Conservation (phyloP, 106 monocot species). For the Amphibolis antarctica region DNA sequence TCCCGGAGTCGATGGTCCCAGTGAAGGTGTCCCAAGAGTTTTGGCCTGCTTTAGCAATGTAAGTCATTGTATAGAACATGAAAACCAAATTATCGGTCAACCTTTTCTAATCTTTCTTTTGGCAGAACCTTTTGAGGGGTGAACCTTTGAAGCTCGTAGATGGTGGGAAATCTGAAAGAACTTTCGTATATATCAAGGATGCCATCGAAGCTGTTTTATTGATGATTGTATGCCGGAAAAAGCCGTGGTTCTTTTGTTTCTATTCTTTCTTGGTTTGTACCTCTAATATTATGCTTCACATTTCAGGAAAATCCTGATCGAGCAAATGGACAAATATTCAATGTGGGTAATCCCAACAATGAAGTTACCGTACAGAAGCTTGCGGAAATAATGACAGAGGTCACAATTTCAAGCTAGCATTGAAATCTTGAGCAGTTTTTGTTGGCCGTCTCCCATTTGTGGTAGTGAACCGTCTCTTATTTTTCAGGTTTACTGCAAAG, state of each 20-base stretch:
- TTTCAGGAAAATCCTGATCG: slow-evolving; percentile 59
- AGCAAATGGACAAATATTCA: slow-evolving; percentile 56
- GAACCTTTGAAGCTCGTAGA: slow-evolving; percentile 68
- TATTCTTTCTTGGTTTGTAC: no score
- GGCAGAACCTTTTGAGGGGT: slow-evolving; percentile 48
- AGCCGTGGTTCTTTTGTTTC: not conserved
- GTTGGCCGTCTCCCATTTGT: not conserved
- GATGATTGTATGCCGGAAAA: slow-evolving; percentile 35
- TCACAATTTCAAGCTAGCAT: slow-evolving; percentile 1
- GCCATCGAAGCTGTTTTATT: slow-evolving; percentile 65
- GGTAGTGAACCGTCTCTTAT: not conserved
- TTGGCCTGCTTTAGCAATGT: slow-evolving; percentile 70
- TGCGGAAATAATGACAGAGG: slow-evolving; percentile 61
- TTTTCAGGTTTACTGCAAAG: slow-evolving; percentile 51
- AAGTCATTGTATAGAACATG: slow-evolving; percentile 1
- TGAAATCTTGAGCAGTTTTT: no score
- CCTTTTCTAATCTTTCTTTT: not conserved
- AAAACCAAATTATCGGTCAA: not conserved
- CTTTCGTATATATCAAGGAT: slow-evolving; percentile 75
- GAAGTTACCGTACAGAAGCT: slow-evolving; percentile 63
- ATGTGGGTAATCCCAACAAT: slow-evolving; percentile 67
- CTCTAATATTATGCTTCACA: not conserved
- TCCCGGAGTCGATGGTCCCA: slow-evolving; percentile 73
- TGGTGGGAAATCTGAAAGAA: slow-evolving; percentile 61
- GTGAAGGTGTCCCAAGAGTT: slow-evolving; percentile 70